phyloP scores from a whole-genome alignment of 2,329 filamentous ascomycete genomes.

The Trichoderma arundinaceum region DNA sequence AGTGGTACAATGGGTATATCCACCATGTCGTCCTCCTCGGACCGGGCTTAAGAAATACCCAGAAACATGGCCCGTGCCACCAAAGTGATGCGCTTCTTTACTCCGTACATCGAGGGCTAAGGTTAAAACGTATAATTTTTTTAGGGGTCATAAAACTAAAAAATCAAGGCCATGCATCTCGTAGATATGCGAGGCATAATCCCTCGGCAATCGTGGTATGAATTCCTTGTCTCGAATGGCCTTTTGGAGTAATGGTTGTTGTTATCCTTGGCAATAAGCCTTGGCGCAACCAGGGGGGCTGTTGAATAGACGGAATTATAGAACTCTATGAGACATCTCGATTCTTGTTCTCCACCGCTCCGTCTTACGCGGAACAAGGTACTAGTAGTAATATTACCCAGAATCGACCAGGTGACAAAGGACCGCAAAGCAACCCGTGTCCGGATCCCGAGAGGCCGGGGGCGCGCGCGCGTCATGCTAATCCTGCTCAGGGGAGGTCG shows the following conservation, averaged over 20 bases:
- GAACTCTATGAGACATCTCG: conserved; percentile 3
- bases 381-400: neutral
- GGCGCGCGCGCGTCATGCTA: neutral
- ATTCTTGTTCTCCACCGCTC: conserved; percentile 8
- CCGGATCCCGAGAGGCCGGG: neutral
- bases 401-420: neutral
- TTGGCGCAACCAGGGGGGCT: neutral
- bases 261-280: neutral
- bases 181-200: neutral
- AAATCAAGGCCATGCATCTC: neutral
- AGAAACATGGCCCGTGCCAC: conserved; percentile 25
- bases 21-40: conserved; percentile 27
- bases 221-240: neutral
- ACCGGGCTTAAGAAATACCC: conserved; percentile 16
- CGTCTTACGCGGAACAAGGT: conserved; percentile 6
- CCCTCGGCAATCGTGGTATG: neutral
- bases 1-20: conserved; percentile 30
- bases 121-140: conserved; percentile 10
- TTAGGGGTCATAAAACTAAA: neutral
- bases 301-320: neutral
- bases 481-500: neutral
- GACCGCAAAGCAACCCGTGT: neutral
- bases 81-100: conserved; percentile 9
- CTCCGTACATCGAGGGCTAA: conserved; percentile 19
- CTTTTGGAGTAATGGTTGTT: neutral